Base-by-base conservation (phyloP, 495 filamentous ascomycete species). In the Penicillium canariense region DNA sequence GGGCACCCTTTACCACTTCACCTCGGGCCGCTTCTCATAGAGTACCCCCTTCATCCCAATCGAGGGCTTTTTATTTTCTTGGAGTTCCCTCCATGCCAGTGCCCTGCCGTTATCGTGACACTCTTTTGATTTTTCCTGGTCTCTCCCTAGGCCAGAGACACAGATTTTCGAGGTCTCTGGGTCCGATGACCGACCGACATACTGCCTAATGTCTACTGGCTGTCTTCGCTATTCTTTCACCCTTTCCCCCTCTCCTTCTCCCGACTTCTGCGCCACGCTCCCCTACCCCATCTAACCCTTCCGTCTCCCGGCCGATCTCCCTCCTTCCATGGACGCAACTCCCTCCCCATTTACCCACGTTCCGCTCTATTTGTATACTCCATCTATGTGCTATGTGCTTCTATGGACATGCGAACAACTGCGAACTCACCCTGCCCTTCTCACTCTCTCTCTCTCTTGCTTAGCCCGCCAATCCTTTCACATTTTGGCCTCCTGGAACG, bases 281-380 rank as follows among this genome's bases (percentile, higher is more conserved):
- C 51, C 40, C 34, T 46, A 44, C 36, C 54, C 59, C 50, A 50
- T 47, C 46, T 42, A 6, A 48, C 39, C 34, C 30, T 45, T 38
- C 48, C 48, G 30, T 44, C 54, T 34, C 27, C 52, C 54, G 51
- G 56, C 28, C 42, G 59, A 62, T 62, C 59, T 52, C 31, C 51
- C 54, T 55, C 46, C 43, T 54, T 40, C 59, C 59, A 62, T 54
- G 55, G 59, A 51, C 36, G 25, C 31, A 30, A 30, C 38, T 26
- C 44, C 32, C 36, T 35, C 48, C 36, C 42, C 48, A 30, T 36
- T 20, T 46, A 60, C 25, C 50, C 50, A 54, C 54, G 54, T 57
- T 56, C 45, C 50, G 32, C 22, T 43, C 22, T 26, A 28, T 17
- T 48, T 50, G 22, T 51, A 49, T 45, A 52, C 30, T 42, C 36